phyloP scores from a whole-genome alignment of 2,329 filamentous ascomycete species.

The Pseudocercospora crystallina region DNA sequence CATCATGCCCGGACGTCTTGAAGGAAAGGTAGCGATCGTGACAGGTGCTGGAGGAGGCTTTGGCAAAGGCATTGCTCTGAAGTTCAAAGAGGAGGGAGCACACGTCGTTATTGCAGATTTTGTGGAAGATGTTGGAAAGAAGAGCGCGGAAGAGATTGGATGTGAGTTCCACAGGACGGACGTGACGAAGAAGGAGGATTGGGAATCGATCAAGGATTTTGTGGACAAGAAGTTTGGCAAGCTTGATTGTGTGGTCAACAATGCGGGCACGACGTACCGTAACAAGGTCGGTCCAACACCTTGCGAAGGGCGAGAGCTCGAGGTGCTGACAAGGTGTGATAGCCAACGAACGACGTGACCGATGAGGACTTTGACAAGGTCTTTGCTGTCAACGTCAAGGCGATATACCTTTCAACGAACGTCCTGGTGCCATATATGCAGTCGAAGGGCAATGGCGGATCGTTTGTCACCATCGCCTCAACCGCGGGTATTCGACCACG shows the following conservation, averaged over 20 bases:
- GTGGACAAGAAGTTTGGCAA: conserved; percentile 50
- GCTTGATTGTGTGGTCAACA: conserved; percentile 62
- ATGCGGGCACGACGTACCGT: conserved; percentile 58
- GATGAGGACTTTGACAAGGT: conserved; percentile 66
- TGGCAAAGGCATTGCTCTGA: conserved; percentile 60
- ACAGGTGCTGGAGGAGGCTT: conserved; percentile 64
- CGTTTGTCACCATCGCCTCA: conserved; percentile 66
- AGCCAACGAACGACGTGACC: conserved; percentile 61
- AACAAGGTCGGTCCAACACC: conserved; percentile 48
- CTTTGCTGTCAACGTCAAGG: conserved; percentile 69
- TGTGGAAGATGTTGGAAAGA: conserved; percentile 53
- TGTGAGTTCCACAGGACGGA: conserved; percentile 51
- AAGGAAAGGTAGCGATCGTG: conserved; percentile 45
- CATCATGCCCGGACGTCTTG: conserved; percentile 22
- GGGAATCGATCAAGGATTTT: conserved; percentile 51
- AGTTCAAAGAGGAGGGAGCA: conserved; percentile 60
- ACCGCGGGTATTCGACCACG: conserved; percentile 63
- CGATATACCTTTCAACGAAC: conserved; percentile 61
- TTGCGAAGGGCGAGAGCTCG: neutral
- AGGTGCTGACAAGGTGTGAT: neutral
- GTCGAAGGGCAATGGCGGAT: conserved; percentile 56
- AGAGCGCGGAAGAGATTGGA: conserved; percentile 50
- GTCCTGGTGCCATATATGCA: conserved; percentile 63
- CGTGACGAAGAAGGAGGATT: conserved; percentile 55
- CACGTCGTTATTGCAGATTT: conserved; percentile 64